A percentile compares a stretch with the other conserved stretches of the same genome.
Evolutionary conservation across 2,329 filamentous ascomycete species (phyloP).

Genomic region (Bipolaris bicolor): DNA sequence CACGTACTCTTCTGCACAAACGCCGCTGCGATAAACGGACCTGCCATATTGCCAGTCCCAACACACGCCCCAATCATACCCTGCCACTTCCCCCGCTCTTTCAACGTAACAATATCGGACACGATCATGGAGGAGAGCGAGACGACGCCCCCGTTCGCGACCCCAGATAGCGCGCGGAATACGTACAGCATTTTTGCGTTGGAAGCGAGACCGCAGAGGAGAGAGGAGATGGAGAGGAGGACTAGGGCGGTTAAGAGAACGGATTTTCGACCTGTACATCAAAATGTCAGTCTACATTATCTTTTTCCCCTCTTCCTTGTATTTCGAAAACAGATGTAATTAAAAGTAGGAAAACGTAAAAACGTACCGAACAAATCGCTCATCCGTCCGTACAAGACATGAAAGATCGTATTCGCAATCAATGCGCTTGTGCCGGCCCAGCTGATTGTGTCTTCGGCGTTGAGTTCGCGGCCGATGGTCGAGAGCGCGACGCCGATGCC

Average conservation of each 20-base stretch:
- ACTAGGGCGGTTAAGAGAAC: slow-evolving; percentile 61
- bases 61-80: slow-evolving; percentile 40
- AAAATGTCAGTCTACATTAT: too few species aligned
- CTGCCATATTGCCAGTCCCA: slow-evolving; percentile 33
- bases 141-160: slow-evolving; percentile 67
- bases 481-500: slow-evolving; percentile 55
- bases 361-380: slow-evolving; percentile 63
- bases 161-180: slow-evolving; percentile 63
- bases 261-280: slow-evolving; percentile 18
- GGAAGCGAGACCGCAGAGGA: slow-evolving; percentile 64
- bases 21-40: slow-evolving; percentile 34
- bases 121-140: slow-evolving; percentile 48
- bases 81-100: slow-evolving; percentile 48
- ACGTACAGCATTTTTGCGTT: slow-evolving; percentile 65
- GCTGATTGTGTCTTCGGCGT: slow-evolving; percentile 58
- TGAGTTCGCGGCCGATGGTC: slow-evolving; percentile 45
- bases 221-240: slow-evolving; percentile 62
- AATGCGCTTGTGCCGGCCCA: slow-evolving; percentile 62
- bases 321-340: not conserved
- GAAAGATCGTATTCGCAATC: slow-evolving; percentile 66
- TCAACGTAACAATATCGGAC: slow-evolving; percentile 45
- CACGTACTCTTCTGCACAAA: slow-evolving; percentile 29
- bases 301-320: too few species aligned
- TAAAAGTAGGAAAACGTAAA: too few species aligned
- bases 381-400: slow-evolving; percentile 67